These are phyloP conservation scores for Saitozyma sp. DNA, from an alignment of 768 basidiomycete species.

Conservation along the genomic window DNA sequence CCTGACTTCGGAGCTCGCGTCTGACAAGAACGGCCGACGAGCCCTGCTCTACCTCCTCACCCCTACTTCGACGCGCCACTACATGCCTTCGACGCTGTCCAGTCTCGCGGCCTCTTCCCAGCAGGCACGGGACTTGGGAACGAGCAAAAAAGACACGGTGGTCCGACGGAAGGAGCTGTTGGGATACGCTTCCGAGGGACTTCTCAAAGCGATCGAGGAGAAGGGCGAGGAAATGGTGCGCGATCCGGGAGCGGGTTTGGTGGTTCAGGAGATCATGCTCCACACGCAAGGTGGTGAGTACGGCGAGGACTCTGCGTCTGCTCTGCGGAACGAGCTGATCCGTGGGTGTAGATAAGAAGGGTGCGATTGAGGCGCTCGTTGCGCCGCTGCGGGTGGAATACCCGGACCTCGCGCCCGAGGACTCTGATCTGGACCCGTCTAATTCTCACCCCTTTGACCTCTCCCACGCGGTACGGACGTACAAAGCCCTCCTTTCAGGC, in stretches of 20 bases:
- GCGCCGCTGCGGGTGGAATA: slow-evolving; percentile 58
- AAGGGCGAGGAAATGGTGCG: slow-evolving; percentile 65
- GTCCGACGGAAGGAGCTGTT: slow-evolving; percentile 70
- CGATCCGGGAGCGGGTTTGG: slow-evolving; percentile 76
- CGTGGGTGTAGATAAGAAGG: slow-evolving; percentile 64
- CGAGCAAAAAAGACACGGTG: slow-evolving; percentile 77
- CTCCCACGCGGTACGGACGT: slow-evolving; percentile 76
- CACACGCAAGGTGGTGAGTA: slow-evolving; percentile 76
- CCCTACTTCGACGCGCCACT: slow-evolving; percentile 80
- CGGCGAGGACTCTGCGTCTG: not conserved
- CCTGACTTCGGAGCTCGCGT: slow-evolving; percentile 59
- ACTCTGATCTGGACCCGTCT: slow-evolving; percentile 52
- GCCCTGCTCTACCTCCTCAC: slow-evolving; percentile 78
- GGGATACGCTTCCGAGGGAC: slow-evolving; percentile 68
- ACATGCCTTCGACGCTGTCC: slow-evolving; percentile 76
- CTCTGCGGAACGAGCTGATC: not conserved
- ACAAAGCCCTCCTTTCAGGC: slow-evolving; percentile 86
- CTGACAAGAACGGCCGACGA: slow-evolving; percentile 70
- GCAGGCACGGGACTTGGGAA: slow-evolving; percentile 58
- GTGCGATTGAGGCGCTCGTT: slow-evolving; percentile 65
- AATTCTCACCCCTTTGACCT: slow-evolving; percentile 73
- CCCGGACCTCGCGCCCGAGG: slow-evolving; percentile 51
- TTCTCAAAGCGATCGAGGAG: slow-evolving; percentile 69
- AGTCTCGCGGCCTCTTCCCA: slow-evolving; percentile 67
- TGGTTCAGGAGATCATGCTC: slow-evolving; percentile 79